A percentile compares a stretch with the other conserved stretches of the same genome.
Evolutionary conservation across 2,329 filamentous ascomycete species (phyloP).

Genomic region (Stemphylium vesicarium): DNA sequence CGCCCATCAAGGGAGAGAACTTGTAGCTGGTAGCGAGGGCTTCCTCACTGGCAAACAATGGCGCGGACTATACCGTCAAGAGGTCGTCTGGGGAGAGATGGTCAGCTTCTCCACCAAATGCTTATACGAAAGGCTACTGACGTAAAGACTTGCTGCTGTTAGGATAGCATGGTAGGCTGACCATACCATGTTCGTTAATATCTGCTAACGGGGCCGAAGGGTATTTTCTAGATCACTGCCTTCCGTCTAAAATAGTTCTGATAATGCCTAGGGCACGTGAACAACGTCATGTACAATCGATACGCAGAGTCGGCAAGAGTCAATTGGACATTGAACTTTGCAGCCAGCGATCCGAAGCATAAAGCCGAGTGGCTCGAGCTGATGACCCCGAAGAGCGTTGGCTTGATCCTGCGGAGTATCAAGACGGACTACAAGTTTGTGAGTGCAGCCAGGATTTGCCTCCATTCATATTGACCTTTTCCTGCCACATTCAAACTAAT

Average conservation of each 20-base stretch:
- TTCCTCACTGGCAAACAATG: constrained; percentile 70
- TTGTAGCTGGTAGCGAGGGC: constrained; percentile 76
- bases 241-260: constrained; percentile 3
- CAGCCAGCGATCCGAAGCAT: constrained; percentile 66
- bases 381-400: constrained; percentile 68
- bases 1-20: constrained; percentile 57
- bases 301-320: constrained; percentile 83
- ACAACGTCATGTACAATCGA: constrained; percentile 82
- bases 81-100: constrained; percentile 86
- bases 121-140: constrained; percentile 29
- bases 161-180: constrained; percentile 63
- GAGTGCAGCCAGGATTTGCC: constrained; percentile 43
- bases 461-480: neutral
- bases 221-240: constrained; percentile 12
- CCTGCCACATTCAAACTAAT: neutral
- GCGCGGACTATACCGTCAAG: constrained; percentile 68
- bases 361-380: constrained; percentile 71
- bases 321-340: constrained; percentile 78
- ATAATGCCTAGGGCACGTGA: constrained; percentile 71
- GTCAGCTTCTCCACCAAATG: constrained; percentile 52
- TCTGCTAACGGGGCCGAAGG: constrained; percentile 13
- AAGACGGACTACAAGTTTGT: constrained; percentile 89
- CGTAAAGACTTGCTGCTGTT: constrained; percentile 20
- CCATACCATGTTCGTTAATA: neutral
- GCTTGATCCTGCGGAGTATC: constrained; percentile 81